Conservation (phyloP, 2,329 filamentous ascomycete species). For the Coniochaeta ligniaria region DNA sequence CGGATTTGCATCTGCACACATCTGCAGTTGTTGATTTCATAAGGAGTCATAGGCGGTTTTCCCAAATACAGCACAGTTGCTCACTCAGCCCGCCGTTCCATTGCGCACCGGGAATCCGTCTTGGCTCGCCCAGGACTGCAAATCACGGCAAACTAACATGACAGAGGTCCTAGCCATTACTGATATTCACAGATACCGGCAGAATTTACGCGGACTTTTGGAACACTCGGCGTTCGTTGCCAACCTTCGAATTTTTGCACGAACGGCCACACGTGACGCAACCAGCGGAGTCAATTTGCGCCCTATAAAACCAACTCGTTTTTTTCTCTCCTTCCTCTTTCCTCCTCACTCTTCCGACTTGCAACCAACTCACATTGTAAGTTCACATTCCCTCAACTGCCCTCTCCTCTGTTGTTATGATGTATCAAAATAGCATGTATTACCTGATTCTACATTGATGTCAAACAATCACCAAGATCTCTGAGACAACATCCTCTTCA, state of each 20-base stretch:
- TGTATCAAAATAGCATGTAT: slow-evolving; percentile 49
- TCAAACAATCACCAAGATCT: slow-evolving; percentile 59
- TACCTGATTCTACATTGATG: slow-evolving; percentile 37
- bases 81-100: slow-evolving; percentile 2
- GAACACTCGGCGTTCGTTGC: background rate
- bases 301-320: background rate
- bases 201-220: too few relatives aligned
- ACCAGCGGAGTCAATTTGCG: background rate
- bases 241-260: background rate
- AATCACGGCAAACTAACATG: background rate
- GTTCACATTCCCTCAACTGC: slow-evolving; percentile 2
- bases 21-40: slow-evolving; percentile 2
- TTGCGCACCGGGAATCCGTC: background rate
- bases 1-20: slow-evolving; percentile 1
- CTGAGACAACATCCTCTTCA: slow-evolving; percentile 37
- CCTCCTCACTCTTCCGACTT: slow-evolving; percentile 1
- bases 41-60: slow-evolving; percentile 3
- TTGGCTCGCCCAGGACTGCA: background rate
- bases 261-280: background rate
- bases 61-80: slow-evolving; percentile 3
- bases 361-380: slow-evolving; percentile 7
- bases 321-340: background rate
- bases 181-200: background rate
- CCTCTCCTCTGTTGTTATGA: slow-evolving; percentile 29
- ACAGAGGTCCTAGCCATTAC: background rate